Conservation (phyloP, 2,329 filamentous ascomycete genomes). For the Furcasterigmium sp. region DNA sequence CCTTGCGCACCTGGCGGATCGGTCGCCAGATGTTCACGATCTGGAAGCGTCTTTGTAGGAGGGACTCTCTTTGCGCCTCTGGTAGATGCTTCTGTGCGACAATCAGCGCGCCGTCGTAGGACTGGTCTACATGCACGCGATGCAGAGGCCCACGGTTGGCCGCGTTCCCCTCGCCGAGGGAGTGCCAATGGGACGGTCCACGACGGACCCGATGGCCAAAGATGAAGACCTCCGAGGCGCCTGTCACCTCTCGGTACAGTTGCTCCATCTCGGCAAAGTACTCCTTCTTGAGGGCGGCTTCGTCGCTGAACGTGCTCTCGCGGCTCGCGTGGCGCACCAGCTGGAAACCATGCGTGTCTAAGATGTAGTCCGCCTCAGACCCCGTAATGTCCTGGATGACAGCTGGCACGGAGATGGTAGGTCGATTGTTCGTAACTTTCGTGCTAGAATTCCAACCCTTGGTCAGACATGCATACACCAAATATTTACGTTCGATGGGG, state of each 20-base stretch:
- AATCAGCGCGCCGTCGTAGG: constrained; percentile 33
- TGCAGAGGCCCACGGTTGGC: constrained; percentile 38
- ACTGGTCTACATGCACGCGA: constrained; percentile 51
- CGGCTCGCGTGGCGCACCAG: constrained; percentile 44
- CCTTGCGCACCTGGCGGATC: constrained; percentile 37
- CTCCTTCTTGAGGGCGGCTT: constrained; percentile 41
- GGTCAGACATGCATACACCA: too few species aligned
- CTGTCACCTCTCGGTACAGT: constrained; percentile 11
- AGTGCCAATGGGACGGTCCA: constrained; percentile 46
- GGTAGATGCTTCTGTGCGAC: constrained; percentile 6
- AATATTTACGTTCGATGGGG: constrained; percentile 1
- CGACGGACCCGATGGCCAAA: constrained; percentile 25
- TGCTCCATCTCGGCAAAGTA: constrained; percentile 18
- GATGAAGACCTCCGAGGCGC: background rate
- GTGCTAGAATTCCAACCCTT: constrained; percentile 7
- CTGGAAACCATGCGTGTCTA: constrained; percentile 51
- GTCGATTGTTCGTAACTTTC: constrained; percentile 63
- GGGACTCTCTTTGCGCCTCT: background rate
- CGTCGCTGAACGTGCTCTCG: constrained; percentile 51
- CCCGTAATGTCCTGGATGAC: constrained; percentile 52
- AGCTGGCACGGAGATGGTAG: constrained; percentile 51
- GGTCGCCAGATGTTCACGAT: constrained; percentile 37
- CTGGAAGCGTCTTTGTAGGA: constrained; percentile 6
- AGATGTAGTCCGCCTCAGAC: constrained; percentile 60
- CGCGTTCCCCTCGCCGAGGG: constrained; percentile 55